Base-by-base conservation (phyloP, 148 eudicot genomes). In the Rheum nobile region DNA sequence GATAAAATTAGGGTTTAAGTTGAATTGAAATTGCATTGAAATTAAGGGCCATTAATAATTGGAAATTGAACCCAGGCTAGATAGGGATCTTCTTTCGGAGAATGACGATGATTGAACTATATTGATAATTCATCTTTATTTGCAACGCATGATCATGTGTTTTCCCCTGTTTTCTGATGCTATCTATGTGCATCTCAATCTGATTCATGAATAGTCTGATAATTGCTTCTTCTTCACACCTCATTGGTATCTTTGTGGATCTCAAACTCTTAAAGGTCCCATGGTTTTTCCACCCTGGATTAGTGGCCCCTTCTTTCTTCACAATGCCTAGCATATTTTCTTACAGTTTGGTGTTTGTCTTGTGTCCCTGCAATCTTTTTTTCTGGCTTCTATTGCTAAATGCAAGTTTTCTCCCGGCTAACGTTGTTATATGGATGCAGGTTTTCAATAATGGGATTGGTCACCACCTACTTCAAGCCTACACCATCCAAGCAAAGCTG, bases 381-480 rank as follows among this genome's bases (percentile, higher is more conserved):
- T n/a, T n/a, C n/a, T n/a, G n/a, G n/a, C n/a, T 67, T 77, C 59
- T 59, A 38, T 72, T 21, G 29, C 73, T 71, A 65, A 32, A 65
- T 65, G 69, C 69, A 31, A 31, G 17, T 16, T 31, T 31, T 6
- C 69, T 65, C n/a, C 9, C 10, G 14, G 69, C 22, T 65, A 22
- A 65, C 17, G 32, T 65, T 65, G 22, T 65, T 65, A 31, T 16
- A 10, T 31, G 74, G 4, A 77, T 57, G 37, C 80, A 87, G 91
- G 91, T 87, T 87, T 80, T 88, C 88, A 32, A 77, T 87, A 34
- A 87, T 87, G 91, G 91, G 91, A 69, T 72, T 87, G 79, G 72
- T 82, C 47, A 85, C 88, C 0, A 87, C 83, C 77, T 87, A 87
- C 84, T 78, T 85, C 71, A 86, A 88, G 26, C 88, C 88, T 6